Base-by-base conservation (phyloP, 768 basidiomycete genomes). In the Mycena amicta region DNA sequence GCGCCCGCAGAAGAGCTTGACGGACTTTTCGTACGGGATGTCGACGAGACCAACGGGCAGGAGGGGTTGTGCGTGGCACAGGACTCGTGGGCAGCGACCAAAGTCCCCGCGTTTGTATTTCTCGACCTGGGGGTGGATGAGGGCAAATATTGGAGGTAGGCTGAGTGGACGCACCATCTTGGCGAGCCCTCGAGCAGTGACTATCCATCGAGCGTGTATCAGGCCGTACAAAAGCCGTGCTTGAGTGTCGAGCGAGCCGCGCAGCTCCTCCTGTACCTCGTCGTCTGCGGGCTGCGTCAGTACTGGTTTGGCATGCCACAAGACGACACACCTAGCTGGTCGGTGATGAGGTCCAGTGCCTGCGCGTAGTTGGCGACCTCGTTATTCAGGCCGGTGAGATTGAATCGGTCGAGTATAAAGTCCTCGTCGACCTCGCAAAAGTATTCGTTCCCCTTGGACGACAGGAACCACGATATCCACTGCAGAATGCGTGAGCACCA, bases 401-500 rank as follows among this genome's bases (percentile, higher is more conserved):
- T 98, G 84, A 99, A 98, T 52, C 95, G 86, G 76, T 98, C 96
- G 55, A 97, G 82, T 68, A 99, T 98, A 72, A 98, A 98, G 74
- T 98, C 96, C 70, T 98, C 97, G 71, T 98, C 97, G 61, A 98
- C 94, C 79, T 98, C 95, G 73, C 96, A 97, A 69, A 98, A 98
- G 78, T 99, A 99, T 77, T 99, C 97, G 72, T 99, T 98, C 57
- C 97, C 95, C 72, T 97, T 97, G 20, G 93, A 95, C 22, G 93
- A 92, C 4, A 98, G 79, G 69, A 98, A 97, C 95, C 95, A 98
- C 3, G 94, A 93, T 66, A 96, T 95, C 95, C 95, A 98, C 93
- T 95, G 63, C 23, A 43, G 29, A 60, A 29, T 55, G 31, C n/a
- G 8, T 29, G 50, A 23, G 12, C n/a, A 52, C 20, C 45, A 56